Base-by-base conservation (phyloP, 2,329 filamentous ascomycete species). In the Aspergillus luchuensis region DNA sequence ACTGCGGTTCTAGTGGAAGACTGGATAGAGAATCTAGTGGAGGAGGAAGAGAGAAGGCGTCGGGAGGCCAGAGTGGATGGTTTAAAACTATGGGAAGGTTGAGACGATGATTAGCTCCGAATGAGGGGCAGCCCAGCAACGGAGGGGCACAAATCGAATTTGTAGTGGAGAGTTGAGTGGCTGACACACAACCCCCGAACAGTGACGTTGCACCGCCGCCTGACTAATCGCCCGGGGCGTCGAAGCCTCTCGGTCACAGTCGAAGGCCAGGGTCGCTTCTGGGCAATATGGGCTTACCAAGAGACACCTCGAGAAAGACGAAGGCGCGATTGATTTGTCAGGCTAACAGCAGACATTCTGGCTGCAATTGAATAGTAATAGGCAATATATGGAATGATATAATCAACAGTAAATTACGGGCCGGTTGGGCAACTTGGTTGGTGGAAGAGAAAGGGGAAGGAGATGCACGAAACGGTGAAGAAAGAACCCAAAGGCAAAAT, bases 121-220 rank as follows among this genome's bases (percentile, higher is more conserved):
- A 63, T 68, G 65, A 65, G 61, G 64, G 62, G 67, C 60, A 57
- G 60, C 28, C 23, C 53, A 43, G 39, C 47, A 47, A 59, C 62
- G 58, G 65, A 69, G 67, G 67, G 67, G 67, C 67, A 64, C 59
- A 63, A 56, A 60, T 57, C 48, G 59, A 65, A 63, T 69, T 72
- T 72, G 71, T 73, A 72, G 59, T 47, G 25, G 25, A 28, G 25
- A 28, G 25, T n/a, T 41, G 19, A 21, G 66, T 64, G 63, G 59
- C 25, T 28, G 25, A 28, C 25, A 28, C 25, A 28, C 25, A 28
- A 8, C 25, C 25, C 7, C 25, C 25, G 25, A 28, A 28, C 25
- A 28, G 25, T 74, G 72, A 74, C 71, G 71, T 72, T 71, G 59
- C 28, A 39, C n/a, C n/a, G 19, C 15, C 50, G 51, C 62, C 58